Base-by-base conservation (phyloP, 1,139 yeast species). In the Casaregolazyma suthepensis region DNA sequence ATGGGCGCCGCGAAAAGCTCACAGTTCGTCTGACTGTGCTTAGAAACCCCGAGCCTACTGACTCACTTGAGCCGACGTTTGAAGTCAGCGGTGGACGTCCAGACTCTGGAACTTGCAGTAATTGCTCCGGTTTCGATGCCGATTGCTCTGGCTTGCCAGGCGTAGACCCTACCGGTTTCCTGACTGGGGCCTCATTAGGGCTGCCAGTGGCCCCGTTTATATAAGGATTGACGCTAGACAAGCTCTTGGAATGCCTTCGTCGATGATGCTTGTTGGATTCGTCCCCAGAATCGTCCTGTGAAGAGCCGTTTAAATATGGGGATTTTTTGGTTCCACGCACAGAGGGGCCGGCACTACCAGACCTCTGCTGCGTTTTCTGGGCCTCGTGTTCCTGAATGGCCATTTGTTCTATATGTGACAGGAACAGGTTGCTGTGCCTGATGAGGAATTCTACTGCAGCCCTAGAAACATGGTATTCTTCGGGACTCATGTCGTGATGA, bases 381-480 rank as follows among this genome's bases (percentile, higher is more conserved):
- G 56, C 57, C 48, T 61, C 68, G 55, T 67, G 69, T 52, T 64
- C 65, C 29, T 60, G 56, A 31, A 69, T 61, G 2, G 73, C 72
- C 17, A 62, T 60, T 12, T 57, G 56, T 56, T 70, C 72, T 26
- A 69, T 66, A 23, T 79, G 78, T 5, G 93, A 90, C 56, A 89
- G 72, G 53, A 90, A 75, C 68, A 84, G 83, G 68, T 86, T 85
- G 23, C 63, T 59, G 66, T 91, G 90, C 61, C 86, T 93, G 55
- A 93, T 87, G 71, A 93, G 78, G 61, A 93, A 90, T 66, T 91
- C 96, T 35, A 93, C 86, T 29, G 89, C 96, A 10, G 84, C 78
- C 61, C 93, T 89, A 1, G 96, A 87, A 38, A 90, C 74, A 19
- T 88, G 94, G 70, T 91, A 91, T 68, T 93, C 97, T 40, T 83